Evolutionary conservation across 2,329 filamentous ascomycete species (phyloP), one percentile per base, ranked within the genome.

Genomic region (Penicillium decumbens): DNA sequence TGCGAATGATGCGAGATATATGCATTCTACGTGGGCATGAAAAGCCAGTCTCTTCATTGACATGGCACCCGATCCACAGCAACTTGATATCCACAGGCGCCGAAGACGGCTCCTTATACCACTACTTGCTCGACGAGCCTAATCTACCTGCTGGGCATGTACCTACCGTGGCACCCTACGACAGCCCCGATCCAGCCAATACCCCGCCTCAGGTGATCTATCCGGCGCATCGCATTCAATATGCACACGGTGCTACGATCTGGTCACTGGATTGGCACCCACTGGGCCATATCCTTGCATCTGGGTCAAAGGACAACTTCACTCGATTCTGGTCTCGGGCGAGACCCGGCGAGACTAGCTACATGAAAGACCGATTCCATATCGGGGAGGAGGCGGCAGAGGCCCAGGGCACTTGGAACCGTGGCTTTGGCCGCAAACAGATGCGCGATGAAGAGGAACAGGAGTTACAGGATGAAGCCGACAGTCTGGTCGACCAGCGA

Each of bases 201-300:
- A 86, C 89, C 0, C 85, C 90, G 0, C 84, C 89, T 0, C 92
- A 96, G 69, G 87, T 89, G n/a, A 88, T 98, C 53, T 89, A 89
- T 66, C 93, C 93, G 1, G 89, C 90, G 3, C 92, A 97, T 74
- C 87, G 84, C 63, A 74, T 96, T 28, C 83, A 87, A 6, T 92
- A 85, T 64, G 93, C 93, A 0, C 93, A 98, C 68, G 88, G 95
- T 60, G 95, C 91, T 67, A 89, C 90, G 15, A 93, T 98, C 57
- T 98, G 93, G 93, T 95, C 91, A 15, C 80, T 98, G 43, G 91
- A 96, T 74, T 98, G 93, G 91, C 93, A 98, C 67, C 93, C 93
- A 0, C 79, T 97, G 0, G 93, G 93, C 25, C 93, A 98, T 65
- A 92, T 98, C 55, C 80, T 98, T 6, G 91, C 91, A 0, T 95